Conservation (phyloP, 2,329 filamentous ascomycete species). For the Metarhizium guizhouense region DNA sequence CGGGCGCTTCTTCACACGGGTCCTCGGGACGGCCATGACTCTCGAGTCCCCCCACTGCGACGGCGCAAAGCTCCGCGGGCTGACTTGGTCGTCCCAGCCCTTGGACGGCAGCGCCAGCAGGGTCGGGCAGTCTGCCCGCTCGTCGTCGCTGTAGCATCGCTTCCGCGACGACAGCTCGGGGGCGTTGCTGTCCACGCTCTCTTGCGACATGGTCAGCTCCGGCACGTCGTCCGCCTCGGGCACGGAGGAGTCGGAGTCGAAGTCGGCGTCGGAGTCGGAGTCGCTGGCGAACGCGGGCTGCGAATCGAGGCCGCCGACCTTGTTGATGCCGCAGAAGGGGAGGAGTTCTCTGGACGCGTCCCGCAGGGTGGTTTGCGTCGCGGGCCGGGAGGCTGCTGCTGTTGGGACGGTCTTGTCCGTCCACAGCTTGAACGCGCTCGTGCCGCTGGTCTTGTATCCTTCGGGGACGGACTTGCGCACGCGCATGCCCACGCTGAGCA, state of each 20-base stretch:
- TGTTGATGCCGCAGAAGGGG: slow-evolving; percentile 75
- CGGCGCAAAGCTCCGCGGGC: slow-evolving; percentile 29
- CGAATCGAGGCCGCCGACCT: slow-evolving; percentile 57
- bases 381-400: not conserved
- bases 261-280: slow-evolving; percentile 17
- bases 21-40: slow-evolving; percentile 38
- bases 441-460: slow-evolving; percentile 70
- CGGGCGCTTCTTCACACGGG: slow-evolving; percentile 18
- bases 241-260: slow-evolving; percentile 16
- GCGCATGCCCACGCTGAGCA: slow-evolving; percentile 91
- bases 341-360: slow-evolving; percentile 51
- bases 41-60: slow-evolving; percentile 30
- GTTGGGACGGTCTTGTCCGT: slow-evolving; percentile 21
- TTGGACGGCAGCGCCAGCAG: slow-evolving; percentile 4
- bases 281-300: slow-evolving; percentile 37
- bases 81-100: slow-evolving; percentile 29
- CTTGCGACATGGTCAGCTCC: slow-evolving; percentile 46
- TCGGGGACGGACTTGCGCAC: slow-evolving; percentile 88
- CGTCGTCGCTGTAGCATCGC: slow-evolving; percentile 36
- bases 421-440: slow-evolving; percentile 44
- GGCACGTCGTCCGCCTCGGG: slow-evolving; percentile 32
- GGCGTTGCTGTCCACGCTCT: slow-evolving; percentile 33
- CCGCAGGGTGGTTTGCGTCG: slow-evolving; percentile 11
- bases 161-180: slow-evolving; percentile 30
- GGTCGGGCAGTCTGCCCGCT: slow-evolving; percentile 19